Base-by-base conservation (phyloP, 73 alveolate species). In the Uronychia setigera region DNA sequence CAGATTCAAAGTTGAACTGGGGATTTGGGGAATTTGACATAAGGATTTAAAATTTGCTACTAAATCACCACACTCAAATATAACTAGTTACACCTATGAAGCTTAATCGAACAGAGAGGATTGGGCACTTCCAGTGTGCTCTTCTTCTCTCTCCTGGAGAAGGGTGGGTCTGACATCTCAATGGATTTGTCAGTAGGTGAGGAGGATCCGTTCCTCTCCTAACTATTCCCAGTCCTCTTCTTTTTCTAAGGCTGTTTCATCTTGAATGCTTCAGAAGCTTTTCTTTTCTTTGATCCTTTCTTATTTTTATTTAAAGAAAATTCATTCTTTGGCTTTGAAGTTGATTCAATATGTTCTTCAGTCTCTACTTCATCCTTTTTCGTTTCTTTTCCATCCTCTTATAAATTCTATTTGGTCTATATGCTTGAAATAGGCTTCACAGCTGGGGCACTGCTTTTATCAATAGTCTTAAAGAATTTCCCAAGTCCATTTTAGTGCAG, bases 401-500 rank as follows among this genome's bases (percentile, higher is more conserved):
- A 11, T 46, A 11, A 5, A 46, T 5, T 19, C 19, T 46, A 46
- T 19, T 46, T 46, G 19, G 67, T 19, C 19, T 46, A 11, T 5
- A 19, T 11, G 67, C 19, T 19, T 19, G 5, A 46, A 11, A 11
- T 46, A 11, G 5, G n/a, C 19, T 46, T 5, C 5, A 46, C 67
- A 11, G 5, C 67, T 19, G 19, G 67, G 19, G 5, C n/a, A 5
- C 19, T 19, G n/a, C 19, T 46, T 46, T 81, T 81, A 26, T 26
- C 31, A 81, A 35, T 81, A 1, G 27, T 30, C 1, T 58, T 27
- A 78, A 89, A 89, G 79, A 58, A 89, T 58, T 84, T 83, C 25
- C 95, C 95, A 31, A 89, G 87, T 30, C 95, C 95, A 60, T 74
- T 58, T 27, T 33, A 32, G 74, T 84, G 95, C 31, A 84, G 78